A percentile compares a stretch with the other conserved stretches of the same genome.
phyloP scores from a whole-genome alignment of 148 eudicot genomes.

The Simmondsia chinensis region DNA sequence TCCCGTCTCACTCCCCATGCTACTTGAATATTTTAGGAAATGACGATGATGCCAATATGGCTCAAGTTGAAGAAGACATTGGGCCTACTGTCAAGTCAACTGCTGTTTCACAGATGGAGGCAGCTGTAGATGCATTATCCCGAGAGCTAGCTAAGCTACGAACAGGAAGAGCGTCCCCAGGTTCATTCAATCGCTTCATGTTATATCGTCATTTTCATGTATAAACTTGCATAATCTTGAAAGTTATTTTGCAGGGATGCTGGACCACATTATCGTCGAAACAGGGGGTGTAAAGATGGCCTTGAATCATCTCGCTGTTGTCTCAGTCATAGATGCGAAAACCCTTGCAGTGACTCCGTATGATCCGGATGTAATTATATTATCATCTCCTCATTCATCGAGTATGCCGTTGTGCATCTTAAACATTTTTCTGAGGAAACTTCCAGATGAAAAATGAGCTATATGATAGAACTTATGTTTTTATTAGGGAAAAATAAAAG shows the following conservation, averaged over 20 bases:
- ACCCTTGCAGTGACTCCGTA: slow-evolving; percentile 77
- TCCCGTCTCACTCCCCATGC: not conserved
- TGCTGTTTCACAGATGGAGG: slow-evolving; percentile 70
- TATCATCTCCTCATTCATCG: not conserved
- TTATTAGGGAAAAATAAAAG: too few relatives aligned
- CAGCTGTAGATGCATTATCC: slow-evolving; percentile 80
- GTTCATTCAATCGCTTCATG: slow-evolving; percentile 18
- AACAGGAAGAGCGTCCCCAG: slow-evolving; percentile 87
- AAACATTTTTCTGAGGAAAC: too few relatives aligned
- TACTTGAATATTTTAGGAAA: slow-evolving; percentile 20
- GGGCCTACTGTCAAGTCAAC: slow-evolving; percentile 53
- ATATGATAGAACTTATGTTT: too few relatives aligned
- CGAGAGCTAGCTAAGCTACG: slow-evolving; percentile 76
- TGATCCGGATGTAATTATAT: slow-evolving; percentile 62
- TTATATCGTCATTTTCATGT: not conserved
- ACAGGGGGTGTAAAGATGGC: slow-evolving; percentile 71
- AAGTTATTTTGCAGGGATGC: slow-evolving; percentile 57
- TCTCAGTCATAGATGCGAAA: slow-evolving; percentile 72
- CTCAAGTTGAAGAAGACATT: slow-evolving; percentile 41
- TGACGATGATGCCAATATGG: slow-evolving; percentile 31
- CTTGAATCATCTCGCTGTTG: slow-evolving; percentile 66
- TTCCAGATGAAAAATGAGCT: not conserved
- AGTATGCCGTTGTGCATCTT: not conserved
- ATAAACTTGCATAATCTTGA: not conserved
- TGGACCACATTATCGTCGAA: slow-evolving; percentile 90